These are phyloP conservation scores for Eucalyptus decipiens DNA, from an alignment of 345 rosid species.

Conservation along the genomic window DNA sequence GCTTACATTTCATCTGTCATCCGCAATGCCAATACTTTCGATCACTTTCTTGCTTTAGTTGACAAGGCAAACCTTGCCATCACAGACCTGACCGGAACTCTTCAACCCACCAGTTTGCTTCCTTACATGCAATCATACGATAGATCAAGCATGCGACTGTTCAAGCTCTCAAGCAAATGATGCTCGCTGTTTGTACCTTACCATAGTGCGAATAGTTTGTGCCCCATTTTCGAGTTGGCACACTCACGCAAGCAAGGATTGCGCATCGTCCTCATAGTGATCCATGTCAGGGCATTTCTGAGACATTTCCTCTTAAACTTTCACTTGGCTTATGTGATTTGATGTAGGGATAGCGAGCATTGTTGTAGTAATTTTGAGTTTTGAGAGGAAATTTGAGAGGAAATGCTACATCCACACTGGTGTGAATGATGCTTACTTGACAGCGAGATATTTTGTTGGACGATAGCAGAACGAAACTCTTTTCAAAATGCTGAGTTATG, in stretches of 20 bases:
- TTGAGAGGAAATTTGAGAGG: no score
- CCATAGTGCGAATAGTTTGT: background rate
- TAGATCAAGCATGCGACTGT: background rate
- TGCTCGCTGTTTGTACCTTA: background rate
- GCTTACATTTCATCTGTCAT: slow-evolving; percentile 74
- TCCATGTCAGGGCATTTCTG: background rate
- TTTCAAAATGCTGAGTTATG: background rate
- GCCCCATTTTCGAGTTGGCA: background rate
- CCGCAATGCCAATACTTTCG: slow-evolving; percentile 56
- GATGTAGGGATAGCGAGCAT: background rate
- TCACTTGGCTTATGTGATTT: background rate
- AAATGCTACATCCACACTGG: background rate
- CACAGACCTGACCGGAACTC: slow-evolving; percentile 31
- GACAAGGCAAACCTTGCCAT: slow-evolving; percentile 33
- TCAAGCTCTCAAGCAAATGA: background rate
- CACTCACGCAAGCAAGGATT: background rate
- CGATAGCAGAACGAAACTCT: background rate
- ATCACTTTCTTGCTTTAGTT: slow-evolving; percentile 35
- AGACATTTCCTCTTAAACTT: background rate
- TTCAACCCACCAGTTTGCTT: slow-evolving; percentile 44
- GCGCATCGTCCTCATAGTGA: background rate
- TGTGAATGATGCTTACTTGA: background rate
- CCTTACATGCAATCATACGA: background rate
- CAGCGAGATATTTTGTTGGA: background rate
- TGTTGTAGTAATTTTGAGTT: background rate